Conservation (phyloP, 2,329 filamentous ascomycete species). For the Cladophialophora exuberans region DNA sequence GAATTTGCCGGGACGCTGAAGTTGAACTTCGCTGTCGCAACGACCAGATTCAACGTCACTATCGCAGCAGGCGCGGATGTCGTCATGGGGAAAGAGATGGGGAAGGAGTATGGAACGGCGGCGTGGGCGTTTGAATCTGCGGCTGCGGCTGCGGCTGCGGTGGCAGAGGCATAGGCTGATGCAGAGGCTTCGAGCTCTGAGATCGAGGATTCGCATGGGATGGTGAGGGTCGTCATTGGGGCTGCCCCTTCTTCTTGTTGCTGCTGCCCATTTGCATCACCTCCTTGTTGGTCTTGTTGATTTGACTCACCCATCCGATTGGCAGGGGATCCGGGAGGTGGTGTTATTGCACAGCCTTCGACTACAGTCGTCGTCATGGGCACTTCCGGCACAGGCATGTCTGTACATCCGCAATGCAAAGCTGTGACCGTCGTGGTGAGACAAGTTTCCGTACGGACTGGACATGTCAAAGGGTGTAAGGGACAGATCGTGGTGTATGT, state of each 20-base stretch:
- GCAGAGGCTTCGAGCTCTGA: constrained; percentile 5
- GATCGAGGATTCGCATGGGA: constrained; percentile 24
- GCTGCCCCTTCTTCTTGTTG: neutral
- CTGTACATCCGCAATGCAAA: constrained; percentile 30
- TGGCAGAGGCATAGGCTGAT: neutral
- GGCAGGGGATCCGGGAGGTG: neutral
- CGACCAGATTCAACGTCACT: constrained; percentile 17
- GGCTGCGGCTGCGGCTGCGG: neutral
- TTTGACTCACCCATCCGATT: neutral
- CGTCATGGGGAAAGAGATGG: constrained; percentile 21
- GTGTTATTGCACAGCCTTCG: neutral
- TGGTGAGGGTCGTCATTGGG: constrained; percentile 22
- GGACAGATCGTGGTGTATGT: constrained; percentile 28
- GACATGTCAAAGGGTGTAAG: constrained; percentile 9
- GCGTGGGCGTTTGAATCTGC: neutral
- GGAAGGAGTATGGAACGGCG: constrained; percentile 14
- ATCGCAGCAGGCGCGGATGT: neutral
- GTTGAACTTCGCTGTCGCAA: constrained; percentile 6
- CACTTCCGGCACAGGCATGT: constrained; percentile 16
- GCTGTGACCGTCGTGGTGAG: constrained; percentile 26
- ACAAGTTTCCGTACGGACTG: constrained; percentile 14
- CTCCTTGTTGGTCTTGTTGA: neutral
- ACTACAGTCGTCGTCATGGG: constrained; percentile 29
- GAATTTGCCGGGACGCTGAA: neutral
- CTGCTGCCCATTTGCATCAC: neutral